phyloP scores from a whole-genome alignment of 2,329 filamentous ascomycete species.

The Talaromyces sp. region DNA sequence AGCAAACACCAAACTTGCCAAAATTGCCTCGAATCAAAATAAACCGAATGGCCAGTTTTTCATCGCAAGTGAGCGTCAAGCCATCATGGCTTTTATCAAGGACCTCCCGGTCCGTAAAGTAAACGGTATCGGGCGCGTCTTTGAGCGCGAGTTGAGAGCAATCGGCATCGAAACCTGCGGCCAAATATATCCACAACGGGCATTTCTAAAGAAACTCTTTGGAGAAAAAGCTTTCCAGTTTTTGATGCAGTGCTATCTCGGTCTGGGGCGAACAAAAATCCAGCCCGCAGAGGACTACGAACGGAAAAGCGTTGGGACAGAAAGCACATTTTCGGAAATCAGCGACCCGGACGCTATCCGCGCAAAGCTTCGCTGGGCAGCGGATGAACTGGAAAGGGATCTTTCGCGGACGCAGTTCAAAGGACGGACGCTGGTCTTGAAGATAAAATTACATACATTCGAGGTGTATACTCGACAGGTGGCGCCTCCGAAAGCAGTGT shows the following conservation, averaged over 20 bases:
- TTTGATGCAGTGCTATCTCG: slow-evolving; percentile 76
- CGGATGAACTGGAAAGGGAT: slow-evolving; percentile 83
- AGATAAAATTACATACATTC: slow-evolving; percentile 91
- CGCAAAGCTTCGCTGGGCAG: slow-evolving; percentile 74
- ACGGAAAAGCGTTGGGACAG: slow-evolving; percentile 89
- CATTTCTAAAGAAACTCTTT: slow-evolving; percentile 72
- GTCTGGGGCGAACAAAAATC: slow-evolving; percentile 78
- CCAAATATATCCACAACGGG: slow-evolving; percentile 75
- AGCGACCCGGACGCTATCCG: slow-evolving; percentile 64
- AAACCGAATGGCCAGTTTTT: slow-evolving; percentile 93
- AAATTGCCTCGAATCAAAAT: slow-evolving; percentile 92
- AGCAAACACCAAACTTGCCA: slow-evolving; percentile 87
- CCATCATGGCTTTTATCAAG: slow-evolving; percentile 82
- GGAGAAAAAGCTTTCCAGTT: slow-evolving; percentile 91
- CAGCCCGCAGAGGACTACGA: slow-evolving; percentile 87
- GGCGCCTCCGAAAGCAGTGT: slow-evolving; percentile 69
- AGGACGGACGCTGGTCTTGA: slow-evolving; percentile 85
- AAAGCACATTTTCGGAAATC: slow-evolving; percentile 85
- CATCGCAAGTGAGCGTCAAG: slow-evolving; percentile 66
- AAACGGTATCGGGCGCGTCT: slow-evolving; percentile 89
- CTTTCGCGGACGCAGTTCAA: slow-evolving; percentile 76
- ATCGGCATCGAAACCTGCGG: slow-evolving; percentile 85
- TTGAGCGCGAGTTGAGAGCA: slow-evolving; percentile 84
- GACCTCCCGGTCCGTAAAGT: slow-evolving; percentile 83
- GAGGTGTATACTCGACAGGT: slow-evolving; percentile 84